These are phyloP conservation scores for Oidiodendron maius DNA, from an alignment of 495 filamentous ascomycete species.

Conservation along the genomic window DNA sequence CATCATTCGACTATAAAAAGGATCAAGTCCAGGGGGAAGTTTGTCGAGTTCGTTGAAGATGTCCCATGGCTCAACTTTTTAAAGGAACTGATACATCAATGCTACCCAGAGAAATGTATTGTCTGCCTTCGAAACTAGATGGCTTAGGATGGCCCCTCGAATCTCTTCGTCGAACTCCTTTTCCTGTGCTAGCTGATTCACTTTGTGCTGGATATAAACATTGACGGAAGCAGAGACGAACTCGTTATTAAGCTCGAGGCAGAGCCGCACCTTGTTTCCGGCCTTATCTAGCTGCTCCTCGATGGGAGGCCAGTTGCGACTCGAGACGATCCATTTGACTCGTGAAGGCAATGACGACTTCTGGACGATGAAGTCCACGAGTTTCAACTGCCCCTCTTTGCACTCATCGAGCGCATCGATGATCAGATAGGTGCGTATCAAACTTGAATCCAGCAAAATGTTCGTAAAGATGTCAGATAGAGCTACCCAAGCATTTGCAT, in stretches of 20 bases:
- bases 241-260: constrained; percentile 25
- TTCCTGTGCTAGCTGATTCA: constrained; percentile 6
- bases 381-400: not conserved
- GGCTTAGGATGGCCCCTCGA: constrained; percentile 12
- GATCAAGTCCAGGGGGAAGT: constrained; percentile 24
- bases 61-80: constrained; percentile 14
- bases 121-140: constrained; percentile 21
- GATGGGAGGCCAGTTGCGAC: constrained; percentile 24
- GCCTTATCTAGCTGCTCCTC: constrained; percentile 2
- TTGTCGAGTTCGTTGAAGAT: constrained; percentile 7
- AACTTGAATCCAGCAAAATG: not conserved
- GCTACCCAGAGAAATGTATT: constrained; percentile 30
- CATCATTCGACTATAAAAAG: constrained; percentile 26
- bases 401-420: constrained; percentile 40
- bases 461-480: constrained; percentile 26
- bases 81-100: constrained; percentile 23
- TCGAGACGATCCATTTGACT: constrained; percentile 30
- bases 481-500: constrained; percentile 20
- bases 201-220: constrained; percentile 21
- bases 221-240: constrained; percentile 21
- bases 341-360: constrained; percentile 3
- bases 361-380: constrained; percentile 8
- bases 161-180: not conserved
- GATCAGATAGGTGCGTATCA: constrained; percentile 22
- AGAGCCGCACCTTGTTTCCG: constrained; percentile 7